A percentile compares a stretch with the other conserved stretches of the same genome.
phyloP scores from a whole-genome alignment of 2,329 filamentous ascomycete genomes.

The Scedosporium aurantiacum region DNA sequence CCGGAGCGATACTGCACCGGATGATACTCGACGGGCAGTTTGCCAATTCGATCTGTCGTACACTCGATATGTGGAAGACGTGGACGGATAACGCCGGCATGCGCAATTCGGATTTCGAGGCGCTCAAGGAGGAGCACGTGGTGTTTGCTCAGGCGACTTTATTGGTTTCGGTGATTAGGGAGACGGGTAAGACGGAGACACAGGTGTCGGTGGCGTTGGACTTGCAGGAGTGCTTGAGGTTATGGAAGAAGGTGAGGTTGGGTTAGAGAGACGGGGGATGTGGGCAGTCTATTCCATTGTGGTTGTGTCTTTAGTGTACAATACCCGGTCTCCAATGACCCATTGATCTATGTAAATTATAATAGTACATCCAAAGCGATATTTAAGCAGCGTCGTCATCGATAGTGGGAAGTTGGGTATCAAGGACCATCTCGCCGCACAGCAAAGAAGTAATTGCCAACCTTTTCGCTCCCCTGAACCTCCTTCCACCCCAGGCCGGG shows the following conservation, averaged over 20 bases:
- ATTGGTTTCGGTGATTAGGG: slow-evolving; percentile 35
- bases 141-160: slow-evolving; percentile 37
- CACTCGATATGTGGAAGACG: slow-evolving; percentile 40
- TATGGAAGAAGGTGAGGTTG: slow-evolving; percentile 42
- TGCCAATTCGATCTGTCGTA: slow-evolving; percentile 25
- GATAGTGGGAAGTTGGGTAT: slow-evolving; percentile 4
- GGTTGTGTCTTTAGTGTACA: slow-evolving; percentile 3
- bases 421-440: slow-evolving; percentile 40
- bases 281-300: not conserved
- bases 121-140: slow-evolving; percentile 25
- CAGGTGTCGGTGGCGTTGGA: slow-evolving; percentile 40
- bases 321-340: not conserved
- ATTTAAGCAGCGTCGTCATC: not conserved
- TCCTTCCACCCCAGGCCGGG: slow-evolving; percentile 85
- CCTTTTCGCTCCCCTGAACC: slow-evolving; percentile 67
- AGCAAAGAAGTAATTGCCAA: slow-evolving; percentile 95
- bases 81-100: slow-evolving; percentile 47
- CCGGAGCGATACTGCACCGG: slow-evolving; percentile 35
- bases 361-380: not conserved
- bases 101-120: slow-evolving; percentile 31
- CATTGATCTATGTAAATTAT: not conserved
- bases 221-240: slow-evolving; percentile 41
- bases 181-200: slow-evolving; percentile 26
- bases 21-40: slow-evolving; percentile 41
- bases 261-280: slow-evolving; percentile 21